Evolutionary conservation across 805 yeast species (phyloP), one percentile per base, ranked within the genome.

Genomic region (Ogataea henricii): DNA sequence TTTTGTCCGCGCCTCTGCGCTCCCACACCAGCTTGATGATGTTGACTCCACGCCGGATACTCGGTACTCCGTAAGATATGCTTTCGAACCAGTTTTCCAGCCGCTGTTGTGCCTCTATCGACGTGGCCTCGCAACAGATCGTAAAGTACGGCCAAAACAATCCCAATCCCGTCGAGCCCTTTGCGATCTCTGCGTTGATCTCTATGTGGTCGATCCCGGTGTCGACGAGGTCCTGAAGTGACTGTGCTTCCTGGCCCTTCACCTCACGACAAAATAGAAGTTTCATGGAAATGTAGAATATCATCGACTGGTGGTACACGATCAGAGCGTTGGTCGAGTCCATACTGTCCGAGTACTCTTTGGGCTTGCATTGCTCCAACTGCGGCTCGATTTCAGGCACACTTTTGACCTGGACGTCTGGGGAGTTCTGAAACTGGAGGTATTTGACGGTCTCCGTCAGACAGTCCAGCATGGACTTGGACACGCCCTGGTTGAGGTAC

Each of bases 271-370:
- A 13, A 25, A 39, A 39, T 12, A 39, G 18, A 23, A 39, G 33
- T 18, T 39, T 18, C 14, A 39, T 27, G 9, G 42, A 16, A 9
- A 13, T 18, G 33, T 39, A 27, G 14, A 39, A 39, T 4, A 39
- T 39, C 42, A 39, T 39, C 3, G 42, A 39, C 25, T 39, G 42
- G 17, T 39, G 42, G 42, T 39, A 39, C 14, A 39, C 16, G 16
- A 39, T 39, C 23, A 39, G 23, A 12, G 32, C 42, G 25, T 39
- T 39, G 25, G 9, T 14, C 6, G 42, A 39, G 17, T 39, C 42
- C 9, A 39, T 26, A 17, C 42, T 39, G 8, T 39, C 42, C 8
- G 18, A 3, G 9, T 13, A 39, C 5, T 17, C 12, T 2, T 20
- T 12, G 17, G 42, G 42, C 6, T 18, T 14, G 17, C 42, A 39